A percentile compares a stretch with the other conserved stretches of the same genome.
These are phyloP conservation scores for Amanita muscaria DNA, from an alignment of 768 basidiomycete species.

Conservation along the genomic window DNA sequence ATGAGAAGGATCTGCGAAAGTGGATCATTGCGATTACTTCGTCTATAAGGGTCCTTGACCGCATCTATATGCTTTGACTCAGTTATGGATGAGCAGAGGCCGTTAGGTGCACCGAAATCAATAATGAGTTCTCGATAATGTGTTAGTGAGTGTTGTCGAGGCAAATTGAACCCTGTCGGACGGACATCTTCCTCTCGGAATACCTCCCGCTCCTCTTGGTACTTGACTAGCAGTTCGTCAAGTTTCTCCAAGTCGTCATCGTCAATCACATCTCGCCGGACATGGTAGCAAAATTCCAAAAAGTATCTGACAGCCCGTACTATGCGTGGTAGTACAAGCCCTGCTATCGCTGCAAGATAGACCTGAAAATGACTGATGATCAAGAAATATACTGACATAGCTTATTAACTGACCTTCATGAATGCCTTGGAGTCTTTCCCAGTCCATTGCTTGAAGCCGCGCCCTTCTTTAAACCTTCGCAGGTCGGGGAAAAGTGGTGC, in stretches of 20 bases:
- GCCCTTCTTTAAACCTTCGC: constrained; percentile 13
- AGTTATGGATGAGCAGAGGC: constrained; percentile 9
- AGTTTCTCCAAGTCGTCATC: too few relatives aligned
- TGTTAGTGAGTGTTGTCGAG: constrained; percentile 8
- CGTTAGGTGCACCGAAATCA: constrained; percentile 11
- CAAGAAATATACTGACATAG: too few relatives aligned
- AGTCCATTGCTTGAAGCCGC: constrained; percentile 18
- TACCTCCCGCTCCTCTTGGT: constrained; percentile 12
- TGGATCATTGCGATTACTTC: constrained; percentile 6
- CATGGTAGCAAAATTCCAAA: constrained; percentile 20
- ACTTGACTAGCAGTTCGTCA: constrained; percentile 3
- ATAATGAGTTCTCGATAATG: constrained; percentile 8
- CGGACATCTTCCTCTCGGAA: constrained; percentile 12
- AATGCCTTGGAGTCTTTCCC: constrained; percentile 21
- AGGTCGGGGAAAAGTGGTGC: constrained; percentile 9
- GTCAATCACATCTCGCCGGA: constrained; percentile 1
- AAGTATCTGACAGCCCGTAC: constrained; percentile 13
- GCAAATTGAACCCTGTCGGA: constrained; percentile 1
- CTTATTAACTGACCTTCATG: constrained; percentile 22
- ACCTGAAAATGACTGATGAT: neutral
- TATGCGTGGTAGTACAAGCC: neutral
- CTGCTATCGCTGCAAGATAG: neutral
- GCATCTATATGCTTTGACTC: constrained; percentile 9
- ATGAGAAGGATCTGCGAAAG: constrained; percentile 9
- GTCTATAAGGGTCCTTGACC: constrained; percentile 4